Conservation (phyloP, 2,329 filamentous ascomycete species). For the Hymenoscyphus fraxineus region DNA sequence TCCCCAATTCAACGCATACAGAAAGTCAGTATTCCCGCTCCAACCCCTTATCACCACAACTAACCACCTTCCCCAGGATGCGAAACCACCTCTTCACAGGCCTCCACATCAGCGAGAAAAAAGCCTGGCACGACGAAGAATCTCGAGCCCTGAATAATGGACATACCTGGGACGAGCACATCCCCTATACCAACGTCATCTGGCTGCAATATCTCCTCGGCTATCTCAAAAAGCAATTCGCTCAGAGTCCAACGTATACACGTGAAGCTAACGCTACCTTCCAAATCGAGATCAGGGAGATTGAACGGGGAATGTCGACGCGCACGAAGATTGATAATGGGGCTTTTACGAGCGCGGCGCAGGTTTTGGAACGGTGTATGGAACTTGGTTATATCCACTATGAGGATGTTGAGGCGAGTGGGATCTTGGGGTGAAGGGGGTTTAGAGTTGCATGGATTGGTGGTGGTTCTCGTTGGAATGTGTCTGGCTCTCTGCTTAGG, state of each 20-base stretch:
- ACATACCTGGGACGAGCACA: conserved; percentile 48
- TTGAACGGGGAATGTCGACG: conserved; percentile 51
- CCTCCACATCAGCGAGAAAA: conserved; percentile 13
- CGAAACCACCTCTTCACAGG: conserved; percentile 26
- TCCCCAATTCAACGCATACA: conserved; percentile 56
- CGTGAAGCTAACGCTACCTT: conserved; percentile 37
- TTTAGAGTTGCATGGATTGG: not conserved
- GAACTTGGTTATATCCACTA: conserved; percentile 24
- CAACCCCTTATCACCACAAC: conserved; percentile 45
- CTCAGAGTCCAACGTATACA: not conserved
- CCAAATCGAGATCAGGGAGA: conserved; percentile 46
- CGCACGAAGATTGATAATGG: conserved; percentile 24
- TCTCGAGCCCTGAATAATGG: conserved; percentile 7
- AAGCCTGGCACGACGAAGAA: conserved; percentile 18
- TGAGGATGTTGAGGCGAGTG: conserved; percentile 14
- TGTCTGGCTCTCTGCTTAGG: not conserved
- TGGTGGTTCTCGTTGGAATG: not conserved
- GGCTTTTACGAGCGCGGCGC: conserved; percentile 22
- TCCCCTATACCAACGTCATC: conserved; percentile 61
- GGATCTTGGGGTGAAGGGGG: not conserved
- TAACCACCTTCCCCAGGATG: conserved; percentile 45
- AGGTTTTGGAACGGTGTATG: conserved; percentile 23
- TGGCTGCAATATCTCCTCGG: conserved; percentile 61
- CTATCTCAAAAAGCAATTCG: conserved; percentile 40
- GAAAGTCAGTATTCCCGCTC: conserved; percentile 48